Evolutionary conservation across 305 asterid genomes (phyloP), one percentile per base, ranked within the genome.

Genomic region (Stenogyne calaminthoides): DNA sequence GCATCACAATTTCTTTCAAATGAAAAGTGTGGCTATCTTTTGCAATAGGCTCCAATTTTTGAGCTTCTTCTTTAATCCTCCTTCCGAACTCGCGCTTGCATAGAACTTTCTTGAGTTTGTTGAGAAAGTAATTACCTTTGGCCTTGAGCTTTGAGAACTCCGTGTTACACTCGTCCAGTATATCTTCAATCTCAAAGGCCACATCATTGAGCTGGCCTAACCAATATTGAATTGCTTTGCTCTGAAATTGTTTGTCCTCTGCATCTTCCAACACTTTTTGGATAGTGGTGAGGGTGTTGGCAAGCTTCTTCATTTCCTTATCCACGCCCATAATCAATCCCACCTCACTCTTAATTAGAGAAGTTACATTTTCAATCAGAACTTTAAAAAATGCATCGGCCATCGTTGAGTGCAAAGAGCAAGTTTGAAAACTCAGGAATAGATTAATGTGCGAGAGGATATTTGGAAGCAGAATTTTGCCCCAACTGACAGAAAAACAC

Each of bases 131-230:
- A n/a, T n/a, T n/a, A 16, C 57, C 69, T 5, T 7, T 25, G 32
- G 2, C 37, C 37, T 42, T 16, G 14, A 27, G 60, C 12, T 32
- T 51, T 9, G 51, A 52, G 3, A 10, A 9, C 52, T 51, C 20
- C 0, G 20, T 52, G 36, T 5, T 19, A 25, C 51, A 68, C 4
- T 68, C 72, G 9, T 76, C 80, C 15, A 69, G 5, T 16, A 76
- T 5, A 15, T 69, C 80, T 10, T 69, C 80, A 22, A 76, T 69
- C 71, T 76, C 76, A 8, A 9, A 49, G 16, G 65, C 47, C 0
- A 66, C 9, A 40, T 10, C 66, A 25, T 16, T 52, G 2, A 68
- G 72, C 72, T 68, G 18, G 11, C 51, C 6, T 14, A 68, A 12
- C 72, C 72, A 68, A n/a, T 9, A 6, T 14, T 68, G 72, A 44